These are phyloP conservation scores for Albizia julibrissin DNA, from an alignment of 306 rosid genomes.

Conservation along the genomic window DNA sequence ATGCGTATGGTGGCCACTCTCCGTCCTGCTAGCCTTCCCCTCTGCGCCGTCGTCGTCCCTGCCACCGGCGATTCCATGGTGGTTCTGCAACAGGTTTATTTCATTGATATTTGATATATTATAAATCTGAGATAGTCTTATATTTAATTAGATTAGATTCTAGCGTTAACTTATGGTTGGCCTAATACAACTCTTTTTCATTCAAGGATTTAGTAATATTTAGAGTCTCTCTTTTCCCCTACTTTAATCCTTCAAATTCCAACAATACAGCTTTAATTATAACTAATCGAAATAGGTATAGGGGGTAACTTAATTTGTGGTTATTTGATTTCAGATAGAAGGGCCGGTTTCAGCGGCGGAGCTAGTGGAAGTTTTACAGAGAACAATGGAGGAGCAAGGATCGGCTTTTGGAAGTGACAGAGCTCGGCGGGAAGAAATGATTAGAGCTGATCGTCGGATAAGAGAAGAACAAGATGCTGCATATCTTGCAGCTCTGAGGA, in stretches of 20 bases:
- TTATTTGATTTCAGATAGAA: constrained; percentile 55
- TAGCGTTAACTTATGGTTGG: too few relatives aligned
- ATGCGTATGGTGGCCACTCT: constrained; percentile 59
- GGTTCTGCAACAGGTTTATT: constrained; percentile 65
- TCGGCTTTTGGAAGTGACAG: constrained; percentile 61
- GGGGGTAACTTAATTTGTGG: neutral
- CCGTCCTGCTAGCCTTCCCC: constrained; percentile 62
- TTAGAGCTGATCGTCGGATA: constrained; percentile 63
- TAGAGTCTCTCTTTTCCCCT: too few relatives aligned
- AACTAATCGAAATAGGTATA: neutral
- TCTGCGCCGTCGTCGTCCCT: constrained; percentile 69
- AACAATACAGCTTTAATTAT: too few relatives aligned
- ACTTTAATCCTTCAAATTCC: too few relatives aligned
- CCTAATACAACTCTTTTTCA: too few relatives aligned
- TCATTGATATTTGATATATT: neutral
- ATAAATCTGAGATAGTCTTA: too few relatives aligned
- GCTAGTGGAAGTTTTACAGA: constrained; percentile 82
- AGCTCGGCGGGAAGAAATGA: constrained; percentile 53
- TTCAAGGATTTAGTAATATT: too few relatives aligned
- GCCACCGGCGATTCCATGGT: constrained; percentile 51
- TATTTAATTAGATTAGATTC: too few relatives aligned
- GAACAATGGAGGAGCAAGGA: constrained; percentile 85
- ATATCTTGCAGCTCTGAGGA: constrained; percentile 64
- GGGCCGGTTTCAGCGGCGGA: constrained; percentile 78
- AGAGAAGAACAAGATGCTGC: constrained; percentile 87